A percentile compares a stretch with the other conserved stretches of the same genome.
These are phyloP conservation scores for Eucalyptus microcorys DNA, from an alignment of 345 rosid species.

Conservation along the genomic window DNA sequence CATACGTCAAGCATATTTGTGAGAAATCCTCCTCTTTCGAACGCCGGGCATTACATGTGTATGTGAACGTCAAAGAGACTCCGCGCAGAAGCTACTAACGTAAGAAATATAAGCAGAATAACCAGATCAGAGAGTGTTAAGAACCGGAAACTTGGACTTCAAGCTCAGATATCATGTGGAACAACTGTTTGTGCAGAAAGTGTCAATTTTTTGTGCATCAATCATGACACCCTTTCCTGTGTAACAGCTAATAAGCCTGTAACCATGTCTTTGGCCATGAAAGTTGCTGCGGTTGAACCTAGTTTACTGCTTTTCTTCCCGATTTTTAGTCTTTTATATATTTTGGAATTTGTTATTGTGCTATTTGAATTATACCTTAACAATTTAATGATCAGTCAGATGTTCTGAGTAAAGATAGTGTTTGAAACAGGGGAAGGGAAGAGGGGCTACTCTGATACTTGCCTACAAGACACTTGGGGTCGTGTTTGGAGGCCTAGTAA, in stretches of 20 bases:
- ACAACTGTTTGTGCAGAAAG: neutral
- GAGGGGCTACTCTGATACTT: slow-evolving; percentile 17
- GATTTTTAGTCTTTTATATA: neutral
- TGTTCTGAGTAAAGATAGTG: neutral
- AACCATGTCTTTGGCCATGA: neutral
- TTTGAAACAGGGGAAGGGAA: slow-evolving; percentile 7
- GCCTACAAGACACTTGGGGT: slow-evolving; percentile 61
- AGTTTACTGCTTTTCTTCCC: neutral
- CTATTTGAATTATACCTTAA: neutral
- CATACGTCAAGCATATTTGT: neutral
- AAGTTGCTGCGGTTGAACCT: neutral
- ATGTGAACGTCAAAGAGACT: neutral
- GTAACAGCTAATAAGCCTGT: neutral
- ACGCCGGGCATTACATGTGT: neutral
- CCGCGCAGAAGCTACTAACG: neutral
- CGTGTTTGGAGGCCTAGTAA: slow-evolving; percentile 69
- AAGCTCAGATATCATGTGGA: neutral
- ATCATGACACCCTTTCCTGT: neutral
- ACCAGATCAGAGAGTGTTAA: neutral
- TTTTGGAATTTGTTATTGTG: neutral
- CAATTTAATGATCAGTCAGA: neutral
- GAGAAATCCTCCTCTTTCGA: neutral
- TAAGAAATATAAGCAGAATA: neutral
- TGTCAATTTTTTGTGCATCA: neutral
- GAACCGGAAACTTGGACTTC: neutral